Evolutionary conservation across 1,139 yeast species (phyloP).

Genomic region (Nakaseomyces delphensis): DNA sequence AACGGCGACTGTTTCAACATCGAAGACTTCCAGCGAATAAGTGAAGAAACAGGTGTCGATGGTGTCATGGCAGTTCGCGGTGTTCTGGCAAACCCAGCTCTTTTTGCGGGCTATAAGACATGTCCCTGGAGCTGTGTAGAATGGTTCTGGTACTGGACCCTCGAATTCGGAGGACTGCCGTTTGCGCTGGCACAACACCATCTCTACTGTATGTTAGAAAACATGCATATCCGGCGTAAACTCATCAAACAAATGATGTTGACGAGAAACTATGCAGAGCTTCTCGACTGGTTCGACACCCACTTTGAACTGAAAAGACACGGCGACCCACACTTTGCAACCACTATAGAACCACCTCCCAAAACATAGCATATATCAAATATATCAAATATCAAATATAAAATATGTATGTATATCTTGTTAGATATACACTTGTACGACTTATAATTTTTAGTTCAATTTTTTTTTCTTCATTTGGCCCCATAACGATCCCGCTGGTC

Average conservation of each 20-base stretch:
- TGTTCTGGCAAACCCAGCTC: constrained; percentile 71
- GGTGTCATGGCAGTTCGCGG: constrained; percentile 98
- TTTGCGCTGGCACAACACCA: constrained; percentile 82
- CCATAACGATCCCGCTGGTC: no score
- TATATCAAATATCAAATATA: no score
- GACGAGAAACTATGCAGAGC: constrained; percentile 46
- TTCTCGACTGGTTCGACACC: constrained; percentile 75
- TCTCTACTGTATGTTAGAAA: constrained; percentile 72
- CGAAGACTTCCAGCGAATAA: constrained; percentile 54
- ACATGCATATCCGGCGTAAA: constrained; percentile 43
- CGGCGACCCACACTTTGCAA: constrained; percentile 62
- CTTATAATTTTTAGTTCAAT: not conserved
- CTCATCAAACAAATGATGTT: constrained; percentile 59
- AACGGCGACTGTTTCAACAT: constrained; percentile 84
- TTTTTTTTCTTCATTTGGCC: no score
- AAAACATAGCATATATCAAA: not conserved
- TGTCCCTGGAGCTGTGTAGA: constrained; percentile 94
- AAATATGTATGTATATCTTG: no score
- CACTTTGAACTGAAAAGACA: constrained; percentile 56
- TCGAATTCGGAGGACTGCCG: constrained; percentile 70
- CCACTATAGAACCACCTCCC: constrained; percentile 43
- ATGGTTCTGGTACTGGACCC: constrained; percentile 66
- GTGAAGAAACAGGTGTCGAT: constrained; percentile 62
- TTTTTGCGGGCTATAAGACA: constrained; percentile 60
- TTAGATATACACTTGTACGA: no score